These are phyloP conservation scores for Xylariaceae sp. DNA, from an alignment of 2,329 filamentous ascomycete genomes.

Conservation along the genomic window DNA sequence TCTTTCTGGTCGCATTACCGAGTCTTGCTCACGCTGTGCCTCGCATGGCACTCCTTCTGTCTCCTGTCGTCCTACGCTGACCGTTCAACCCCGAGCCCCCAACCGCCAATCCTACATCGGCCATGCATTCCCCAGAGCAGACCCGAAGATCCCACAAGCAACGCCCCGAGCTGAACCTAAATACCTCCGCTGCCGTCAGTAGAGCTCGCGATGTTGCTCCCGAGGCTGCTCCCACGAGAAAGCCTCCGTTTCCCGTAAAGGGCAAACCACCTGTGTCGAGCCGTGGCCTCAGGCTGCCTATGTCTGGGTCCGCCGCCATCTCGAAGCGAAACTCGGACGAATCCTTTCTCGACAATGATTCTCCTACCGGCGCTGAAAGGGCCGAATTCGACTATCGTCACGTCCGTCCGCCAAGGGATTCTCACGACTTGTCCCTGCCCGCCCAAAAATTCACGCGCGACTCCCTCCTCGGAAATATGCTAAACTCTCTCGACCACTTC, in stretches of 20 bases:
- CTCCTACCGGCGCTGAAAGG: slow-evolving; percentile 39
- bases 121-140: slow-evolving; percentile 42
- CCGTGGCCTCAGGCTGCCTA: slow-evolving; percentile 42
- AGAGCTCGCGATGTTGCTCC: slow-evolving; percentile 36
- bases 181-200: slow-evolving; percentile 37
- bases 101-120: slow-evolving; percentile 22
- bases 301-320: slow-evolving; percentile 30
- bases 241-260: slow-evolving; percentile 38
- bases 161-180: slow-evolving; percentile 48
- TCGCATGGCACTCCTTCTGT: slow-evolving; percentile 36
- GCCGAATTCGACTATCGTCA: slow-evolving; percentile 39
- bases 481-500: slow-evolving; percentile 88
- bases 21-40: slow-evolving; percentile 22
- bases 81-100: slow-evolving; percentile 29
- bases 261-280: slow-evolving; percentile 45
- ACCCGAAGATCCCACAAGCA: slow-evolving; percentile 39
- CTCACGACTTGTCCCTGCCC: slow-evolving; percentile 85
- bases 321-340: slow-evolving; percentile 39
- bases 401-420: slow-evolving; percentile 59
- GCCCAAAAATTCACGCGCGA: slow-evolving; percentile 80
- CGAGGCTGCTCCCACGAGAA: slow-evolving; percentile 40
- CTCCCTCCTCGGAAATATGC: slow-evolving; percentile 94
- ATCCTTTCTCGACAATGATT: slow-evolving; percentile 42
- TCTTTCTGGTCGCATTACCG: slow-evolving; percentile 10
- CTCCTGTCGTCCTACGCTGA: slow-evolving; percentile 31